A percentile compares a stretch with the other conserved stretches of the same genome.
These are phyloP conservation scores for Yamadazyma atlantica DNA, from an alignment of 1,139 yeast species.

Conservation along the genomic window DNA sequence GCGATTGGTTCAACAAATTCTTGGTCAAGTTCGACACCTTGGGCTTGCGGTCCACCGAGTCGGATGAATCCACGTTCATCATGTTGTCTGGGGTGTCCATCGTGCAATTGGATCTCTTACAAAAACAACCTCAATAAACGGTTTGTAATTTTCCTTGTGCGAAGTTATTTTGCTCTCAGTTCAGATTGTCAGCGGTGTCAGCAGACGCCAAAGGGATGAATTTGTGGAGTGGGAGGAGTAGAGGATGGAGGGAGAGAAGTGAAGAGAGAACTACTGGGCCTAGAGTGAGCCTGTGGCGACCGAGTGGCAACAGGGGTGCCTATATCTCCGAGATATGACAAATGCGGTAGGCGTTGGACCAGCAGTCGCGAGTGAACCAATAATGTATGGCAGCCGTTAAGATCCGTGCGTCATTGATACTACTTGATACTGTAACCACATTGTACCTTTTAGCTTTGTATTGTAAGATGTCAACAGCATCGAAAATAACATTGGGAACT, in stretches of 20 bases:
- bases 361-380: no score
- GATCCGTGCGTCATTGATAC: no score
- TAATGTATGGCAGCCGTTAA: no score
- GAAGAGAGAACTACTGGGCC: no score
- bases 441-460: no score
- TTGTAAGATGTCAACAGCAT: constrained; percentile 67
- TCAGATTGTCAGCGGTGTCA: no score
- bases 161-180: background rate
- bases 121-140: background rate
- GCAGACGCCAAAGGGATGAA: background rate
- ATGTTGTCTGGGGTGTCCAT: constrained; percentile 4
- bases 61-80: constrained; percentile 15
- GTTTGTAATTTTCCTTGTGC: background rate
- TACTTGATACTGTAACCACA: no score
- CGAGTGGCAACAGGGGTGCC: no score
- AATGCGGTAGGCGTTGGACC: no score
- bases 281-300: no score
- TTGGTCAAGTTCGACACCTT: constrained; percentile 38
- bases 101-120: background rate
- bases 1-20: constrained; percentile 18
- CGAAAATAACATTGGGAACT: constrained; percentile 65
- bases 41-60: constrained; percentile 12
- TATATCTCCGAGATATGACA: no score
- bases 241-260: no score
- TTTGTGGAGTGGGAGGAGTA: background rate